These are phyloP conservation scores for Aspergillus sergii DNA, from an alignment of 2,329 filamentous ascomycete species.

Conservation along the genomic window DNA sequence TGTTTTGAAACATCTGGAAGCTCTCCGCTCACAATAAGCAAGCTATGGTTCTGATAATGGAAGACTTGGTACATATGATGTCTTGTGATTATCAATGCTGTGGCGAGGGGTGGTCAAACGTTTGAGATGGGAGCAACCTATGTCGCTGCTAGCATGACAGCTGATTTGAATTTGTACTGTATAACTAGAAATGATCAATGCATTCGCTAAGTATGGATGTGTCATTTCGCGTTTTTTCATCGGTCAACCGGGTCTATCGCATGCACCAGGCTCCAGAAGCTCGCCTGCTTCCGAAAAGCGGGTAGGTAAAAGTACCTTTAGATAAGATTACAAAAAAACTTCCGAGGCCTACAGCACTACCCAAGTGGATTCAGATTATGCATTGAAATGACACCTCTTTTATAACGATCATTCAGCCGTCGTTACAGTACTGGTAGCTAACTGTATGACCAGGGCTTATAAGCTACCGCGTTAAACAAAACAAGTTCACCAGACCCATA, in stretches of 20 bases:
- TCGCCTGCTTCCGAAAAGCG: background rate
- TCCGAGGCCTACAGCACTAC: background rate
- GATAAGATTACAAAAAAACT: background rate
- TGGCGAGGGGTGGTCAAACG: background rate
- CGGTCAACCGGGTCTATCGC: background rate
- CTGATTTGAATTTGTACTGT: background rate
- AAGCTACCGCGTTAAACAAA: slow-evolving; percentile 45
- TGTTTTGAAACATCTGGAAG: slow-evolving; percentile 83
- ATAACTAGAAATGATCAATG: background rate
- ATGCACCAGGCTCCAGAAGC: background rate
- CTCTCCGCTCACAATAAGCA: slow-evolving; percentile 51
- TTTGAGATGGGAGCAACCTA: background rate
- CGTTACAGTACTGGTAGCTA: slow-evolving; percentile 33
- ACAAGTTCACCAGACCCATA: slow-evolving; percentile 48
- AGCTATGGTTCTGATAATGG: background rate
- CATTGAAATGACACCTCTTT: slow-evolving; percentile 35
- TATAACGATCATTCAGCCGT: slow-evolving; percentile 42
- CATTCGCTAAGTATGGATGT: background rate
- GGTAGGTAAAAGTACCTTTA: background rate
- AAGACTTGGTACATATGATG: background rate
- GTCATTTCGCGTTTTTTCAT: background rate
- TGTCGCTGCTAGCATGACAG: background rate
- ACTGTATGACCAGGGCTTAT: slow-evolving; percentile 39
- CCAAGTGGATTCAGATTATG: slow-evolving; percentile 20
- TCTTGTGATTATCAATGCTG: background rate